Base-by-base conservation (phyloP, 768 basidiomycete genomes). In the Russula griseocarnosa region DNA sequence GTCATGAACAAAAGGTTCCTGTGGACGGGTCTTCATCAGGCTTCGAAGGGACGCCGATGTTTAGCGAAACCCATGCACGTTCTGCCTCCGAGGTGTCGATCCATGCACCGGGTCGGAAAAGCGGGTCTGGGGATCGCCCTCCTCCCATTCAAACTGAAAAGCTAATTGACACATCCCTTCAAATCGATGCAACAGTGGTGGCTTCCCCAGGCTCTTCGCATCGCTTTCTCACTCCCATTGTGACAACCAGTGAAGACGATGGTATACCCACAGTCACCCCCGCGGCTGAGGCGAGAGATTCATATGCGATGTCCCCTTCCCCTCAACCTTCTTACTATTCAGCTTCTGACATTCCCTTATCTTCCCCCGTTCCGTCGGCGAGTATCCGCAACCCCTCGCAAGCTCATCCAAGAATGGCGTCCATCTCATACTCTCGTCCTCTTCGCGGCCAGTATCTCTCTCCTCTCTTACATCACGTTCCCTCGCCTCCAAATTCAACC, bases 41-140 rank as follows among this genome's bases (percentile, higher is more conserved):
- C 65, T 72, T 83, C 3, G 90, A 92, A 76, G 78, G 81, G 16
- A 80, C 84, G 0, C 88, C 90, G 3, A 92, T 92, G 80, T 88
- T 90, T 74, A 75, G 79, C 28, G 79, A 83, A 36, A 81, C 80
- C 7, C 88, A 90, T 66, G 78, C 73, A 52, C 82, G 86, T 6
- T 89, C 89, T 0, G 73, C 79, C 3, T 90, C 88, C 0, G 89
- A 91, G 67, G 66, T 86, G 10, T 80, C 82, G 4, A 67, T 61
- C 54, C 87, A 88, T 63, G 84, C 84, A 60, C 81, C 83, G 0
- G 77, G 78, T 3, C 65, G 71, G 58, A 71, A 74, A 3, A 70
- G 69, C 28, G 75, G 74, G 56, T 73, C 77, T 1, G 71, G 71
- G 30, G 70, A 66, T 49, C n/a, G n/a, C 28, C 70, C 65, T 9